Evolutionary conservation across 352 stramenopile species (phyloP).

Genomic region (Phytophthora hibernalis): DNA sequence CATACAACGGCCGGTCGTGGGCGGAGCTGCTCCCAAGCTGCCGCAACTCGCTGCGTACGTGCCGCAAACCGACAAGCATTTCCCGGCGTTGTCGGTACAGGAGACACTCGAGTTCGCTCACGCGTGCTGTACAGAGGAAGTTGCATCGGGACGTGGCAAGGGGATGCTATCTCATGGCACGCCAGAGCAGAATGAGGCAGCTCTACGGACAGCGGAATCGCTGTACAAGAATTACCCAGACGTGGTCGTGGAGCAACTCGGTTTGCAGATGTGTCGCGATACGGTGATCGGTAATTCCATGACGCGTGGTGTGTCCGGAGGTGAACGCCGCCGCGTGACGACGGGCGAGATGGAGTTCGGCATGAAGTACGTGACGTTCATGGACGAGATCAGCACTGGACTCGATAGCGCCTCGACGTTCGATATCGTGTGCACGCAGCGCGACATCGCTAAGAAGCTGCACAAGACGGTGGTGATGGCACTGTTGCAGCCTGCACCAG

Average conservation of each 20-base stretch:
- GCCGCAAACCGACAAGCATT: constrained; percentile 35
- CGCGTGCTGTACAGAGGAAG: constrained; percentile 14
- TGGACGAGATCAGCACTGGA: constrained; percentile 91
- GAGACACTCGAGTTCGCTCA: constrained; percentile 40
- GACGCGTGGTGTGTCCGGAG: constrained; percentile 47
- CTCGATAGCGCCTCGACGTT: constrained; percentile 88
- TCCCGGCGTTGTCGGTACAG: constrained; percentile 28
- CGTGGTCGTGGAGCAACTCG: constrained; percentile 24
- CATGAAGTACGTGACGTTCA: constrained; percentile 64
- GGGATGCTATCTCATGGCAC: constrained; percentile 27
- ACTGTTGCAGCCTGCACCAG: constrained; percentile 87
- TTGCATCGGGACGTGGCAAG: neutral
- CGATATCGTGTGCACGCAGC: constrained; percentile 77
- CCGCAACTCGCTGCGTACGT: constrained; percentile 34
- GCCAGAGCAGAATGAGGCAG: constrained; percentile 23
- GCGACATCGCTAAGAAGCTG: constrained; percentile 46
- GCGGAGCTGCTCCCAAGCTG: constrained; percentile 9
- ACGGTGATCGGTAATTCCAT: constrained; percentile 51
- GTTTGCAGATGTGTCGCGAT: constrained; percentile 42
- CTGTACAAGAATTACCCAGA: constrained; percentile 30
- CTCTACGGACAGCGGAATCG: constrained; percentile 8
- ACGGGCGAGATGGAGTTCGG: constrained; percentile 44
- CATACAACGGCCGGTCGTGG: constrained; percentile 32
- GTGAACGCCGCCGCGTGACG: constrained; percentile 48
- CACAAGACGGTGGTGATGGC: constrained; percentile 63